These are phyloP conservation scores for Coprinellus aureogranulatus DNA, from an alignment of 768 basidiomycete species.

Conservation along the genomic window DNA sequence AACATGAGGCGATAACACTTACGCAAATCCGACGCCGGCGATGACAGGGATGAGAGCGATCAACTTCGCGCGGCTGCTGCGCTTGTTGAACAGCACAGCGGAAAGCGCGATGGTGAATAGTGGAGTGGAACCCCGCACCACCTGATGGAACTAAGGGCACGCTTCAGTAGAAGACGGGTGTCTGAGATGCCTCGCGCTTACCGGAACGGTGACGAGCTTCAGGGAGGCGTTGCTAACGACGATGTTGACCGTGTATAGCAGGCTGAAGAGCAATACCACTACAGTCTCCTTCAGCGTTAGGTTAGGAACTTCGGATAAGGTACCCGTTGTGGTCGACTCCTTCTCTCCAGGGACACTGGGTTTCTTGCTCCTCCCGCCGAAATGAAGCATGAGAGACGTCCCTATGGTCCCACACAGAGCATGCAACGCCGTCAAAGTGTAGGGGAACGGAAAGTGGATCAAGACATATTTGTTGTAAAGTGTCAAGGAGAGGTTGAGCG, in stretches of 20 bases:
- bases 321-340: not conserved
- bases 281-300: constrained; percentile 55
- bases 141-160: constrained; percentile 83
- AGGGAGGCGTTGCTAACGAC: constrained; percentile 91
- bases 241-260: constrained; percentile 92
- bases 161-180: not conserved
- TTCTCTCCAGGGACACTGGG: constrained; percentile 8
- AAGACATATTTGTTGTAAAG: constrained; percentile 95
- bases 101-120: constrained; percentile 87
- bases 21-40: constrained; percentile 90
- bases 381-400: constrained; percentile 61
- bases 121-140: constrained; percentile 89
- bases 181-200: constrained; percentile 37
- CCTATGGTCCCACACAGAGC: constrained; percentile 84
- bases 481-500: constrained; percentile 88
- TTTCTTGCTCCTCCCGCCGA: not conserved
- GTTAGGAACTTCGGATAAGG: constrained; percentile 13
- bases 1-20: constrained; percentile 23
- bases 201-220: constrained; percentile 85
- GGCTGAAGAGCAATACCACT: constrained; percentile 77
- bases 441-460: constrained; percentile 91
- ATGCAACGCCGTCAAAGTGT: constrained; percentile 90
- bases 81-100: constrained; percentile 59
- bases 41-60: constrained; percentile 82
- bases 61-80: constrained; percentile 60